Evolutionary conservation across 495 filamentous ascomycete species (phyloP).

Genomic region (Penicillium canescens): DNA sequence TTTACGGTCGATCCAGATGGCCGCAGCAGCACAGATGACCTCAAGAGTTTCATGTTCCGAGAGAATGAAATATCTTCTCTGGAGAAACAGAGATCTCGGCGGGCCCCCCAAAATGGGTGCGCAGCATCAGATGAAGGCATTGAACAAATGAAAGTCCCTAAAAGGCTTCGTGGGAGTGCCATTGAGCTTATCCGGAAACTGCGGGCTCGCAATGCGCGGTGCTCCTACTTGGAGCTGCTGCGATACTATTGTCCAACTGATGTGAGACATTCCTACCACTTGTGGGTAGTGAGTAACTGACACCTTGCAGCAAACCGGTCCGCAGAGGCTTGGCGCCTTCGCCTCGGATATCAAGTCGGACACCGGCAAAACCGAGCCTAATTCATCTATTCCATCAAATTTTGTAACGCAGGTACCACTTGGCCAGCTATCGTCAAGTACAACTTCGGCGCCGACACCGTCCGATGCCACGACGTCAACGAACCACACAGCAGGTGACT

Average conservation of each 20-base stretch:
- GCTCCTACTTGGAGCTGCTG: conserved; percentile 74
- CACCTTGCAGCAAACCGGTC: conserved; percentile 26
- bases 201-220: conserved; percentile 69
- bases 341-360: conserved; percentile 12
- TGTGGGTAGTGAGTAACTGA: conserved; percentile 7
- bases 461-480: neutral
- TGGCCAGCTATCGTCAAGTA: conserved; percentile 3
- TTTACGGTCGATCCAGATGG: conserved; percentile 69
- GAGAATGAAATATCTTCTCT: conserved; percentile 74
- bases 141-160: conserved; percentile 58
- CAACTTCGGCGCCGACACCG: neutral
- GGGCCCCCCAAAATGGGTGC: neutral
- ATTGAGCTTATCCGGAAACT: conserved; percentile 63
- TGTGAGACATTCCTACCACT: conserved; percentile 31
- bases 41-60: conserved; percentile 80
- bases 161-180: conserved; percentile 66
- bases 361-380: neutral
- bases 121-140: conserved; percentile 10
- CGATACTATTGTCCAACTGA: conserved; percentile 74
- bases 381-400: conserved; percentile 20
- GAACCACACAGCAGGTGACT: neutral
- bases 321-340: conserved; percentile 27
- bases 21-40: conserved; percentile 63
- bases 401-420: conserved; percentile 33
- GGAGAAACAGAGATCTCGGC: conserved; percentile 13